A percentile compares a stretch with the other conserved stretches of the same genome.
Conservation (phyloP, 140 eudicot genomes). For the Stevia rebaudiana region DNA sequence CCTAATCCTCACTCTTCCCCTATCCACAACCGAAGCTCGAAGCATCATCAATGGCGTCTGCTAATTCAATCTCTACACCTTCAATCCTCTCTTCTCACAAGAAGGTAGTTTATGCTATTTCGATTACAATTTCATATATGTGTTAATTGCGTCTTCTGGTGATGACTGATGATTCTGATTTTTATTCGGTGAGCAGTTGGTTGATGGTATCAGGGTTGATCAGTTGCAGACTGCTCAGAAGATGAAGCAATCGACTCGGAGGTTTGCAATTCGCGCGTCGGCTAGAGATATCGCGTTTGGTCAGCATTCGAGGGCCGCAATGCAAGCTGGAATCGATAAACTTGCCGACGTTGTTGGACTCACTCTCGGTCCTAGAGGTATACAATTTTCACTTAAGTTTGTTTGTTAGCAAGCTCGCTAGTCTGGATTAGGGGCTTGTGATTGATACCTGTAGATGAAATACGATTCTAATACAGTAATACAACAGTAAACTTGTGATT, state of each 20-base stretch:
- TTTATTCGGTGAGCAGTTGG: conserved; percentile 36
- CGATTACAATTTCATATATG: background rate
- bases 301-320: conserved; percentile 73
- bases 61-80: conserved; percentile 70
- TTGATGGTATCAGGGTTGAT: conserved; percentile 36
- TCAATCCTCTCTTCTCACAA: conserved; percentile 50
- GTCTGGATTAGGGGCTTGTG: background rate
- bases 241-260: conserved; percentile 36
- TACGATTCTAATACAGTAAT: background rate
- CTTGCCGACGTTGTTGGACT: conserved; percentile 88
- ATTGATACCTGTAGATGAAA: background rate
- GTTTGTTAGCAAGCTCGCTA: background rate
- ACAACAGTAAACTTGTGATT: background rate
- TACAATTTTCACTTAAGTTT: background rate
- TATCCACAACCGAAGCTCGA: conserved; percentile 16
- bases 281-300: conserved; percentile 90
- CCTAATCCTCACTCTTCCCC: background rate
- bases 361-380: conserved; percentile 94
- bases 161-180: background rate
- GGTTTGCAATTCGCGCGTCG: conserved; percentile 60
- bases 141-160: background rate
- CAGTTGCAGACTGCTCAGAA: conserved; percentile 49
- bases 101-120: conserved; percentile 36
- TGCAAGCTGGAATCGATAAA: conserved; percentile 81
- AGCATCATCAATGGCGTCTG: conserved; percentile 59